Conservation (phyloP, 495 filamentous ascomycete species). For the Daldinia grandis region DNA sequence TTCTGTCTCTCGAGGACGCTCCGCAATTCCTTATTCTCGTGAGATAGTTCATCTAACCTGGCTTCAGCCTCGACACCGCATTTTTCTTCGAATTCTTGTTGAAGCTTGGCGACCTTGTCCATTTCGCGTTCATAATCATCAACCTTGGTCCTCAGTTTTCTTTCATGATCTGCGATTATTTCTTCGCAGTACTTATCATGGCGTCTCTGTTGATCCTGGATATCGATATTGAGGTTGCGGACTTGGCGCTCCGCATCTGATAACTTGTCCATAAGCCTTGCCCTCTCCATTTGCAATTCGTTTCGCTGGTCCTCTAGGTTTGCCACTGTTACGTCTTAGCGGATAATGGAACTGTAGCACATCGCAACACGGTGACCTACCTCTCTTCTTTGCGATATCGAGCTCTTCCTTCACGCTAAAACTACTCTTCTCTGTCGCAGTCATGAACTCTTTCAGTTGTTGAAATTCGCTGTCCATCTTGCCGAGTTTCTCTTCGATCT, state of each 20-base stretch:
- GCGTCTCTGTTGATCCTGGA: constrained; percentile 50
- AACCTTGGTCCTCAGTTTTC: constrained; percentile 36
- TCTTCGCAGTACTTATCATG: constrained; percentile 36
- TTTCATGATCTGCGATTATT: constrained; percentile 42
- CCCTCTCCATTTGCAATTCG: constrained; percentile 64
- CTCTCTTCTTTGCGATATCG: constrained; percentile 72
- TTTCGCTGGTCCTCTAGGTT: constrained; percentile 70
- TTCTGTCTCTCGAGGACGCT: constrained; percentile 41
- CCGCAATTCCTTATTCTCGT: constrained; percentile 45
- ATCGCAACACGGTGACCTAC: constrained; percentile 60
- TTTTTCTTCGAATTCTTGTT: constrained; percentile 43
- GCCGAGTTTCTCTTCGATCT: constrained; percentile 72
- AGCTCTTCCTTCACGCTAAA: constrained; percentile 73
- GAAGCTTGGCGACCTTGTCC: constrained; percentile 40
- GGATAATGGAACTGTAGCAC: neutral
- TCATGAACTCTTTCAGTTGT: constrained; percentile 68
- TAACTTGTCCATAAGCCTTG: constrained; percentile 65
- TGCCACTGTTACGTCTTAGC: constrained; percentile 58
- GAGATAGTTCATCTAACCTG: constrained; percentile 40
- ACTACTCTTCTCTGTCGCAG: constrained; percentile 65
- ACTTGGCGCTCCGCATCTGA: constrained; percentile 60
- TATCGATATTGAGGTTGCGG: constrained; percentile 50
- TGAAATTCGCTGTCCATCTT: constrained; percentile 70
- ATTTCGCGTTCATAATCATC: constrained; percentile 52
- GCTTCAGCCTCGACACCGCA: constrained; percentile 44